Conservation (phyloP, 2,329 filamentous ascomycete genomes). For the Ustilaginoidea virens region DNA sequence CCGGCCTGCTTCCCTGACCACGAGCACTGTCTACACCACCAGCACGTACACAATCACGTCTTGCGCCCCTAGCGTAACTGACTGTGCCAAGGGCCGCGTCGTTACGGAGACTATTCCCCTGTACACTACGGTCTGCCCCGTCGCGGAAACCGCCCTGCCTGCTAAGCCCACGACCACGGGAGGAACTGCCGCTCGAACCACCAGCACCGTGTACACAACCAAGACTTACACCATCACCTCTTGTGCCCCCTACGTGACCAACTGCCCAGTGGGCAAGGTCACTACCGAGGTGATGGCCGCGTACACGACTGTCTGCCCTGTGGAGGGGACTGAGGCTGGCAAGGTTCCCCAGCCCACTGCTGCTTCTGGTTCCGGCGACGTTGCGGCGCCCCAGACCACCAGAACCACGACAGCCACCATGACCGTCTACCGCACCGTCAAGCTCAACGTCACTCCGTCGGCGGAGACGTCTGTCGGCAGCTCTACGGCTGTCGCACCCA, state of each 20-base stretch:
- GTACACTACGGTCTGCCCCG: conserved; percentile 24
- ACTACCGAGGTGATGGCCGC: conserved; percentile 4
- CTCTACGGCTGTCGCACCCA: conserved; percentile 7
- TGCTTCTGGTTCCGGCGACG: too few relatives aligned
- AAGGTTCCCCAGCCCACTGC: conserved; percentile 1
- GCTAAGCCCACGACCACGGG: conserved; percentile 6
- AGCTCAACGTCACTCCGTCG: conserved; percentile 3
- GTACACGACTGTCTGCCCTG: conserved; percentile 2
- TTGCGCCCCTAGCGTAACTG: conserved; percentile 32
- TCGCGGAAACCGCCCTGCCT: conserved; percentile 6
- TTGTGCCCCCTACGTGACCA: conserved; percentile 26
- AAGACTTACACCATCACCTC: conserved; percentile 31
- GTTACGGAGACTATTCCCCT: conserved; percentile 17
- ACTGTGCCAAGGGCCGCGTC: conserved; percentile 27
- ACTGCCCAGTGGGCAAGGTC: conserved; percentile 14
- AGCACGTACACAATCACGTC: conserved; percentile 37
- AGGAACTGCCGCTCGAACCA: conserved; percentile 2
- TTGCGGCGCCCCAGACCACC: neutral
- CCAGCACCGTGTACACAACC: conserved; percentile 16
- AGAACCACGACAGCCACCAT: neutral
- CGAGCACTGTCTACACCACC: conserved; percentile 34
- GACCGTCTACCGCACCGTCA: conserved; percentile 4
- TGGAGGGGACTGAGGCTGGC: conserved; percentile 3
- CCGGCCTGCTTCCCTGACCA: neutral
- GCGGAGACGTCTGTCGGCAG: conserved; percentile 9